phyloP scores from a whole-genome alignment of 2,329 filamentous ascomycete species.

The Ophiocordyceps camponoti-leonardi region DNA sequence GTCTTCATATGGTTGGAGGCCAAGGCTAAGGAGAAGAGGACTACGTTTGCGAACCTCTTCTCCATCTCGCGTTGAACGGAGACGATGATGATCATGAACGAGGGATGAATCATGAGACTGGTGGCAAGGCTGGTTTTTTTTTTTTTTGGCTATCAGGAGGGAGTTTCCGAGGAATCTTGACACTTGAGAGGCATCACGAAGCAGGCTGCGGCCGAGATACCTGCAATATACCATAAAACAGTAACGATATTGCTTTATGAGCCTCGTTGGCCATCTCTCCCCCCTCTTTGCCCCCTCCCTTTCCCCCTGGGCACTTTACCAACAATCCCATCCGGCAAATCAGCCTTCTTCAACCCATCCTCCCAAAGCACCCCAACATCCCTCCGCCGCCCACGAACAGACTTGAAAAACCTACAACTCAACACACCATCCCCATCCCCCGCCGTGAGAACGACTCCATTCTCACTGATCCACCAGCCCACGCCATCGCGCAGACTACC shows the following conservation, averaged over 20 bases:
- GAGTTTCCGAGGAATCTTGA: no score
- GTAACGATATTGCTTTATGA: neutral
- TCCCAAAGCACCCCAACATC: conserved; percentile 52
- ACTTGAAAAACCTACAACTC: conserved; percentile 49
- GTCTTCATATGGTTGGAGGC: conserved; percentile 19
- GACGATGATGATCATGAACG: neutral
- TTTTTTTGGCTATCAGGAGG: no score
- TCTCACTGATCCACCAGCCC: conserved; percentile 65
- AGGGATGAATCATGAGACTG: neutral
- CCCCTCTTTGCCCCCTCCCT: conserved; percentile 9
- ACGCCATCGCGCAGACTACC: conserved; percentile 45
- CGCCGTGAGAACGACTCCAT: conserved; percentile 56
- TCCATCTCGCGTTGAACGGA: conserved; percentile 1
- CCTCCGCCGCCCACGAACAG: conserved; percentile 45
- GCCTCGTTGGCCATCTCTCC: neutral
- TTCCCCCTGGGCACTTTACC: conserved; percentile 30
- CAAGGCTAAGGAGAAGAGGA: conserved; percentile 5
- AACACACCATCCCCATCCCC: conserved; percentile 43
- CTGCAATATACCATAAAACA: neutral
- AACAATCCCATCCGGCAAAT: conserved; percentile 46
- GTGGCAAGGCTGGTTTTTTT: no score
- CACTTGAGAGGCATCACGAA: no score
- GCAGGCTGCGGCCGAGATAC: neutral
- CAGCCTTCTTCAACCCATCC: conserved; percentile 47
- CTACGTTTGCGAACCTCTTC: neutral